phyloP scores from a whole-genome alignment of 202 grass and related monocot species.

The Schoenoplectus tabernaemontani region DNA sequence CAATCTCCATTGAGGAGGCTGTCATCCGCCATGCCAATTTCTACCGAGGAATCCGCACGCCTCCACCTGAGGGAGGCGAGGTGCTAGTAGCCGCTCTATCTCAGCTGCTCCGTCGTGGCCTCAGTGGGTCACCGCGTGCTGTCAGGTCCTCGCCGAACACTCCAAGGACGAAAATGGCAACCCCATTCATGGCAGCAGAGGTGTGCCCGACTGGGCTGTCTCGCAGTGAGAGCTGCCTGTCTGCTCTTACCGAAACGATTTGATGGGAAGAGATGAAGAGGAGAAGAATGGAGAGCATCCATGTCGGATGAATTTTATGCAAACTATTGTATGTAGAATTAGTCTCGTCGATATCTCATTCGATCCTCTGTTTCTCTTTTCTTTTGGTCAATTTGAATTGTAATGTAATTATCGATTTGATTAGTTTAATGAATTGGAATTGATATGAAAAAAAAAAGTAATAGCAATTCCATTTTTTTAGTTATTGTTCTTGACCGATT shows the following conservation, averaged over 20 bases:
- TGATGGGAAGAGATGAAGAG: neutral
- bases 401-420: neutral
- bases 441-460: neutral
- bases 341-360: neutral
- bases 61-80: constrained; percentile 23
- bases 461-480: constrained; percentile 45
- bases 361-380: neutral
- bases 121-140: constrained; percentile 36
- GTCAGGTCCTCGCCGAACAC: constrained; percentile 54
- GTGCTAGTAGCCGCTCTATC: constrained; percentile 59
- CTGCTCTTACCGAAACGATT: constrained; percentile 38
- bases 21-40: constrained; percentile 51
- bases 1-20: constrained; percentile 58
- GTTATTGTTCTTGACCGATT: neutral
- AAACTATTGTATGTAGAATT: constrained; percentile 3
- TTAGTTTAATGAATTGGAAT: constrained; percentile 17
- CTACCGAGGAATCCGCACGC: constrained; percentile 34
- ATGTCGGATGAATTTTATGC: neutral
- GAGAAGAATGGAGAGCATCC: neutral
- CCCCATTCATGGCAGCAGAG: neutral
- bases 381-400: neutral
- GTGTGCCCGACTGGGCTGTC: constrained; percentile 14
- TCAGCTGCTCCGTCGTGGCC: constrained; percentile 57
- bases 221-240: constrained; percentile 56
- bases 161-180: constrained; percentile 24